A percentile compares a stretch with the other conserved stretches of the same genome.
Evolutionary conservation across 768 basidiomycete genomes (phyloP).

Genomic region (Fistulinella prunicolor): DNA sequence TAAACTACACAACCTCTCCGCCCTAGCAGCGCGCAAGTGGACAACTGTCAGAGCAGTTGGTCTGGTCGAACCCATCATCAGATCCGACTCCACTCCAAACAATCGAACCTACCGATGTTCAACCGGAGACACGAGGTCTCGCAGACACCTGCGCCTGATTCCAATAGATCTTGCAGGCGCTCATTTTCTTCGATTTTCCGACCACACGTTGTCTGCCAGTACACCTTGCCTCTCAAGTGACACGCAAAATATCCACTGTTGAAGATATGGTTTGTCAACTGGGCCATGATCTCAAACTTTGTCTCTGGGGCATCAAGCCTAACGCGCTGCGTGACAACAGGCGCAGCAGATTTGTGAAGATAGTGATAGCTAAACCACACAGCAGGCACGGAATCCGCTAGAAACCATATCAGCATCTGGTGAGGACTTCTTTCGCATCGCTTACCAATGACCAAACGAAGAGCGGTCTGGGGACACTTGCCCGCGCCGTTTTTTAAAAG

Average conservation of each 20-base stretch:
- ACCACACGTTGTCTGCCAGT: slow-evolving; percentile 42
- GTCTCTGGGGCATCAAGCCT: slow-evolving; percentile 34
- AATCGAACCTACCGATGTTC: slow-evolving; percentile 15
- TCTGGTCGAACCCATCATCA: slow-evolving; percentile 7
- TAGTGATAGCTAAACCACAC: slow-evolving; percentile 48
- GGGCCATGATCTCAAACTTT: slow-evolving; percentile 40
- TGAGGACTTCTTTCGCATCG: neutral
- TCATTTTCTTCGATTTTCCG: slow-evolving; percentile 28
- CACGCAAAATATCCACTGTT: slow-evolving; percentile 35
- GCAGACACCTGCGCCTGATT: slow-evolving; percentile 12
- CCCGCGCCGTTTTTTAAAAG: slow-evolving; percentile 38
- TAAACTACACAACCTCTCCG: neutral
- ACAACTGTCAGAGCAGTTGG: slow-evolving; percentile 11
- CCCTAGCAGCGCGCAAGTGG: slow-evolving; percentile 4
- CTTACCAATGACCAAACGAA: slow-evolving; percentile 47
- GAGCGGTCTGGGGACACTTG: slow-evolving; percentile 41
- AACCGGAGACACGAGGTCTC: slow-evolving; percentile 19
- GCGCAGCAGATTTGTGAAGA: slow-evolving; percentile 29
- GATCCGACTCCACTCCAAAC: neutral
- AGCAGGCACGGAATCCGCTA: slow-evolving; percentile 40
- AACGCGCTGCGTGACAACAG: slow-evolving; percentile 42
- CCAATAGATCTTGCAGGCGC: slow-evolving; percentile 23
- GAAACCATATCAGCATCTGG: neutral
- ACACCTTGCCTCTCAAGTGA: slow-evolving; percentile 37
- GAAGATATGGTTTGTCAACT: slow-evolving; percentile 49